Base-by-base conservation (phyloP, 345 rosid genomes). In the Moringa oleifera region DNA sequence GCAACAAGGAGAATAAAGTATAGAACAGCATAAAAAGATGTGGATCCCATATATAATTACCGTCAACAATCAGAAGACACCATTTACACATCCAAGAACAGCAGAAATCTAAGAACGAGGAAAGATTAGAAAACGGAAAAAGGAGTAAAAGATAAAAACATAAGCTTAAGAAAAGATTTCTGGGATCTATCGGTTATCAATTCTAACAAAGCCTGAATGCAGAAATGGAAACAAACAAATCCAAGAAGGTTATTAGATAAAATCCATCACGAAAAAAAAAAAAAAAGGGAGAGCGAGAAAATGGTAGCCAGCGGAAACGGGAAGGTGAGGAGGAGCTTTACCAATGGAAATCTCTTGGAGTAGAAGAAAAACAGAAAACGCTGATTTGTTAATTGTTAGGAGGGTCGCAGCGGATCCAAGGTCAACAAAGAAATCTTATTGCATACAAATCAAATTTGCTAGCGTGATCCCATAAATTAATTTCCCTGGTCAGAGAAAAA, bases 331-430 rank as follows among this genome's bases (percentile, higher is more conserved):
- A 61, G 62, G 63, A 62, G 57, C 68, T 62, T 47, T 63, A 73
- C 69, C 77, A 68, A 72, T 67, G 61, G 58, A 18, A 63, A 52
- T 58, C 51, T 62, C 60, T 64, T 71, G 45, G 20, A 31, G 52
- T 50, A 53, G 53, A 51, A 64, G 70, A 54, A 59, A 57, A 53
- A 33, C 33, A 37, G 51, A 53, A 18, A 63, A 53, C 51, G 60
- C 57, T 67, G 58, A 55, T 72, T 68, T 23, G 53, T 21, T 53
- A 65, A n/a, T 55, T 2, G 57, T 51, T 15, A 24, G 36, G 37
- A 33, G 37, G 37, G 28, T 25, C 18, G 20, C 45, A 19, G 46
- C 22, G 28, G 68, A 57, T 56, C 56, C 56, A 65, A 49, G 23
- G 28, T 16, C 5, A 54, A 41, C 16, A 17, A 22, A 15, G 1